Percentiles rank a stretch among this genome's conserved stretches.
Evolutionary conservation across 129 eudicot genomes (phyloP).

Genomic region (Lactuca saligna): DNA sequence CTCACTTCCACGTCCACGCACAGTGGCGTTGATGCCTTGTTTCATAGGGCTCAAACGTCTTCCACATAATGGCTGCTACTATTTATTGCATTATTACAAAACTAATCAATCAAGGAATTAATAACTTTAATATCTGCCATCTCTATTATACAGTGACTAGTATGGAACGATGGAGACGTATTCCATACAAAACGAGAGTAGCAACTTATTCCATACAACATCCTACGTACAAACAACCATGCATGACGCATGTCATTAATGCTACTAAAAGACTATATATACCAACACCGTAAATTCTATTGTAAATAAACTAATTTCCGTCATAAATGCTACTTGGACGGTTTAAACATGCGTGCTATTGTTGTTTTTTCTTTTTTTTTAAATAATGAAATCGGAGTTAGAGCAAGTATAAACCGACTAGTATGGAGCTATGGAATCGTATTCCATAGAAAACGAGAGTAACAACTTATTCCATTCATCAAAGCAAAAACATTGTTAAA

Average conservation of each 20-base stretch:
- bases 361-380: no score
- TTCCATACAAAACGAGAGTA: not conserved
- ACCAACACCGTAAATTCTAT: no score
- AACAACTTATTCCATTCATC: no score
- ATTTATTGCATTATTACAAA: slow-evolving; percentile 27
- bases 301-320: no score
- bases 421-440: not conserved
- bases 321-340: no score
- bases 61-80: slow-evolving; percentile 29
- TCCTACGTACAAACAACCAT: no score
- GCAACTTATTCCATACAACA: no score
- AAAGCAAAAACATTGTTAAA: no score
- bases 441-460: not conserved
- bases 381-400: no score
- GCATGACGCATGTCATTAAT: no score
- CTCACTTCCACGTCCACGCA: slow-evolving; percentile 15
- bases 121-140: slow-evolving; percentile 20
- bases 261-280: no score
- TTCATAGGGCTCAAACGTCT: slow-evolving; percentile 29
- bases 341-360: no score
- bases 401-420: not conserved
- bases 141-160: slow-evolving; percentile 5
- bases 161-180: not conserved
- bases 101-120: slow-evolving; percentile 24
- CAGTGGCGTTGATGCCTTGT: slow-evolving; percentile 29